phyloP scores from a whole-genome alignment of 805 yeast genomes.

The Kazachstania kunashirensis region DNA sequence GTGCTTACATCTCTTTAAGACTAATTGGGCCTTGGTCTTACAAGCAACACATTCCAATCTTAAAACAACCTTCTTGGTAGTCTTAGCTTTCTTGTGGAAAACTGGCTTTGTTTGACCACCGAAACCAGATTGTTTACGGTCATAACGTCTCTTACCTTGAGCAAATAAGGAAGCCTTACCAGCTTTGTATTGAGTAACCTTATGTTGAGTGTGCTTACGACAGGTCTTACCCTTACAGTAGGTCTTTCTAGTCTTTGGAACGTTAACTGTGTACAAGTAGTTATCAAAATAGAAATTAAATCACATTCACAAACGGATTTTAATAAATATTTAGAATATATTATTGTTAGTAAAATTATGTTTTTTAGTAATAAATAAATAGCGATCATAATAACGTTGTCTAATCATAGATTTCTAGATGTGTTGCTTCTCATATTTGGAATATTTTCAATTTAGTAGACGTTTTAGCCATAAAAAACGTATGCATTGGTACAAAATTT shows the following conservation, averaged over 20 bases:
- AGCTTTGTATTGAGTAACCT: constrained; percentile 99
- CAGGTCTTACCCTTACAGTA: constrained; percentile 99
- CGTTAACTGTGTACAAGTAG: too few species aligned
- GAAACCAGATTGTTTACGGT: constrained; percentile 99
- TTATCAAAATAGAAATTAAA: too few species aligned
- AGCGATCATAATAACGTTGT: too few species aligned
- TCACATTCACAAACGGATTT: too few species aligned
- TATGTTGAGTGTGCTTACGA: constrained; percentile 99
- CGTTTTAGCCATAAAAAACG: too few species aligned
- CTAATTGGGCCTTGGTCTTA: constrained; percentile 96
- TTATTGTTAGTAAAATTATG: too few species aligned
- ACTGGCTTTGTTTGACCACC: constrained; percentile 99
- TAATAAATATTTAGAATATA: too few species aligned
- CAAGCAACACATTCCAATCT: constrained; percentile 98
- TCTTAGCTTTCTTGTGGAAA: constrained; percentile 99
- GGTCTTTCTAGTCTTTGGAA: constrained; percentile 99
- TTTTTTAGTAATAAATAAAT: too few species aligned
- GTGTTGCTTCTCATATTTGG: too few species aligned
- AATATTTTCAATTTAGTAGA: too few species aligned
- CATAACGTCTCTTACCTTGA: constrained; percentile 99
- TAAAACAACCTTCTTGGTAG: constrained; percentile 99
- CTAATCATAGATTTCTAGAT: too few species aligned
- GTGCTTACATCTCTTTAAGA: constrained; percentile 99
- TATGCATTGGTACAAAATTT: too few species aligned
- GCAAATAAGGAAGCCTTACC: constrained; percentile 99